Conservation (phyloP, 257 asterid genomes). For the Salvia splendens region DNA sequence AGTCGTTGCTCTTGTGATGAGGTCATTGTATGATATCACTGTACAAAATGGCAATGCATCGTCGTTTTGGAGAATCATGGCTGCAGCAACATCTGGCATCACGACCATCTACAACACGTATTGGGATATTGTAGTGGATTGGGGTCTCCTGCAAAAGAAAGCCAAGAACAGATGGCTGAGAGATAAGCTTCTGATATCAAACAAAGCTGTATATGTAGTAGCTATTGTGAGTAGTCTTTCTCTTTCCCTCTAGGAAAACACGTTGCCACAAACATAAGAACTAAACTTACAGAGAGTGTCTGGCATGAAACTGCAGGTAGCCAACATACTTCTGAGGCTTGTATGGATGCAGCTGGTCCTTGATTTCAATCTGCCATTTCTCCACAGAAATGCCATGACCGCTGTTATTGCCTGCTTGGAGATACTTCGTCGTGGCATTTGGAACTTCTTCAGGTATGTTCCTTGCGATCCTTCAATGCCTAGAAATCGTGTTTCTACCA, state of each 20-base stretch:
- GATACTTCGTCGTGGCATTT: constrained; percentile 79
- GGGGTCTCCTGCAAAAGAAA: constrained; percentile 66
- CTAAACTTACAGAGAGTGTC: not conserved
- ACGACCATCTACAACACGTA: constrained; percentile 62
- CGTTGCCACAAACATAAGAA: not conserved
- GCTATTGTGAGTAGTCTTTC: constrained; percentile 59
- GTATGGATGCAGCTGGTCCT: constrained; percentile 86
- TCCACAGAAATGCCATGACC: constrained; percentile 55
- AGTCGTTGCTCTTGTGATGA: constrained; percentile 56
- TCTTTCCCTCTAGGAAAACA: too few relatives aligned
- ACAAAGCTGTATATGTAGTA: constrained; percentile 57
- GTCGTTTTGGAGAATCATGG: constrained; percentile 45
- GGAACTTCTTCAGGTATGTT: constrained; percentile 88
- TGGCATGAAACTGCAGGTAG: constrained; percentile 46
- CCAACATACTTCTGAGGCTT: constrained; percentile 64
- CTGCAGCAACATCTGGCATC: constrained; percentile 56
- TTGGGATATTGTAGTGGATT: constrained; percentile 78
- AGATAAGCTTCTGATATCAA: constrained; percentile 66
- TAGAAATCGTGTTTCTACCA: not conserved
- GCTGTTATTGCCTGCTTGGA: constrained; percentile 69
- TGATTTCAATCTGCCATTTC: constrained; percentile 52
- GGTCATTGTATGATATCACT: constrained; percentile 44
- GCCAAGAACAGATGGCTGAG: constrained; percentile 71
- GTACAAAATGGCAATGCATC: constrained; percentile 27
- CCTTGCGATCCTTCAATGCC: not conserved